A percentile compares a stretch with the other conserved stretches of the same genome.
Conservation (phyloP, 306 rosid species). For the Hippophae gyantsensis region DNA sequence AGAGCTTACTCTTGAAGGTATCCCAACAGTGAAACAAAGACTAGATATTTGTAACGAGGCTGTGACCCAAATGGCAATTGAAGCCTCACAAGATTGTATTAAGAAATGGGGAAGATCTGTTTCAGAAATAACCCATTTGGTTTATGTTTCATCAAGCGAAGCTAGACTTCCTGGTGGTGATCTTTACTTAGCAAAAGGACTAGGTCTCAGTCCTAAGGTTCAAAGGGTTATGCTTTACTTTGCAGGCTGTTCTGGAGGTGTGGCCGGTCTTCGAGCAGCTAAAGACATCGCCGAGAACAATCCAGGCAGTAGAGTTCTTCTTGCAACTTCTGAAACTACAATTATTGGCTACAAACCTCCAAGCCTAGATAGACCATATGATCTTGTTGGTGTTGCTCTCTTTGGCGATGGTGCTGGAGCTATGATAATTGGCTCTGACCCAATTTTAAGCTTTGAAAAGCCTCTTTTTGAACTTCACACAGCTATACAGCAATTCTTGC, state of each 20-base stretch:
- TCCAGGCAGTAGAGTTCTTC: conserved; percentile 70
- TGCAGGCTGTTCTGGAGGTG: conserved; percentile 88
- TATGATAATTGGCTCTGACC: conserved; percentile 67
- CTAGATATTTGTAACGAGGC: conserved; percentile 80
- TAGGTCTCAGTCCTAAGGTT: conserved; percentile 51
- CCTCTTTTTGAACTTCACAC: conserved; percentile 84
- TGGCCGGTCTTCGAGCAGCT: conserved; percentile 74
- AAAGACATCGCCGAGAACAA: conserved; percentile 91
- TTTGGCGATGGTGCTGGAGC: conserved; percentile 94
- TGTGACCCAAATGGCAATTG: conserved; percentile 83
- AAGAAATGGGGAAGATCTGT: conserved; percentile 66
- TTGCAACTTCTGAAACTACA: conserved; percentile 82
- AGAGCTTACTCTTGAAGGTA: conserved; percentile 64
- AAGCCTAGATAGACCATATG: conserved; percentile 65
- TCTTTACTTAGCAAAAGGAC: conserved; percentile 63
- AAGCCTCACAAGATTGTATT: conserved; percentile 72
- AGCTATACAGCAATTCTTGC: conserved; percentile 63
- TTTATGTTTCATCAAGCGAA: conserved; percentile 90
- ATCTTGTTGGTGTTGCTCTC: conserved; percentile 85
- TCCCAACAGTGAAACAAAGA: conserved; percentile 60
- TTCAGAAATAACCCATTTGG: conserved; percentile 74
- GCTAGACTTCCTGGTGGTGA: conserved; percentile 89
- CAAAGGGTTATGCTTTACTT: conserved; percentile 65
- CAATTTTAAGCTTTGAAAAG: conserved; percentile 32
- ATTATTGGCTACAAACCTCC: conserved; percentile 90